Conservation (phyloP, 345 rosid genomes). For the Gossypium rotundifolium region DNA sequence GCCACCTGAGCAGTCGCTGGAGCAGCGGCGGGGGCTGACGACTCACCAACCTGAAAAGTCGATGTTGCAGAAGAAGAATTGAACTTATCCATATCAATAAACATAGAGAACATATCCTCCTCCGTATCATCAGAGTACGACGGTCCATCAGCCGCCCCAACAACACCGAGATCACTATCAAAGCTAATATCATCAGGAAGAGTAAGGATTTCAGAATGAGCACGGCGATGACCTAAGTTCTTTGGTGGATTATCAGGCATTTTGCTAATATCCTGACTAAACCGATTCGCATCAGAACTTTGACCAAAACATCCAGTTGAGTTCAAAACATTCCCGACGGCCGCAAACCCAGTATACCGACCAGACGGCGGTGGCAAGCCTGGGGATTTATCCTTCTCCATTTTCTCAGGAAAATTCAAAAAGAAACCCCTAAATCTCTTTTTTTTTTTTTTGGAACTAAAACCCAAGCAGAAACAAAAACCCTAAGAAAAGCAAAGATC, state of each 20-base stretch:
- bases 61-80: conserved; percentile 70
- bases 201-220: conserved; percentile 89
- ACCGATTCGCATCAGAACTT: conserved; percentile 43
- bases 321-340: conserved; percentile 28
- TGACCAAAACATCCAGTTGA: conserved; percentile 29
- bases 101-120: conserved; percentile 75
- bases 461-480: neutral
- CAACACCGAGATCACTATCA: conserved; percentile 85
- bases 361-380: conserved; percentile 61
- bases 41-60: conserved; percentile 57
- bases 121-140: conserved; percentile 80
- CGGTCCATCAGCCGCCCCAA: conserved; percentile 67
- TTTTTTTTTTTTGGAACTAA: neutral
- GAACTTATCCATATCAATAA: conserved; percentile 89
- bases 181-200: conserved; percentile 91
- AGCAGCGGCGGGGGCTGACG: conserved; percentile 24
- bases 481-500: conserved; percentile 1
- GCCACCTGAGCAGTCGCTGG: conserved; percentile 11
- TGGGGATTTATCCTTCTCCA: conserved; percentile 72
- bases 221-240: conserved; percentile 85
- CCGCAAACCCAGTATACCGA: conserved; percentile 48
- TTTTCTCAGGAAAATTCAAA: neutral
- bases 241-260: conserved; percentile 85
- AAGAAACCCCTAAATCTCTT: neutral
- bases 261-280: conserved; percentile 75